Conservation (phyloP, 2,329 filamentous ascomycete species). For the Talaromyces sp. region DNA sequence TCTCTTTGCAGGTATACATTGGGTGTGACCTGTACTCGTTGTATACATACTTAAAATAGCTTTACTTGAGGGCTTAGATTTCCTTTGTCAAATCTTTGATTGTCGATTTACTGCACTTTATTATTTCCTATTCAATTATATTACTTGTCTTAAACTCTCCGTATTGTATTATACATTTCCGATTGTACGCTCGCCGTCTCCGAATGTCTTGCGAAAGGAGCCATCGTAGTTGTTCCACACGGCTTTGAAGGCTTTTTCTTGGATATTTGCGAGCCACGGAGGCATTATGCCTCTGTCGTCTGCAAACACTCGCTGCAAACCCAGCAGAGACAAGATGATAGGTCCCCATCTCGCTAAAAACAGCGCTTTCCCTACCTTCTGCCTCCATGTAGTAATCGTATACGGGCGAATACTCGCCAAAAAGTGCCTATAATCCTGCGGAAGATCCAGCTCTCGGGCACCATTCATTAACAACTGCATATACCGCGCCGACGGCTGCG, state of each 20-base stretch:
- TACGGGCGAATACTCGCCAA: constrained; percentile 67
- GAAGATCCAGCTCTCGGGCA: constrained; percentile 74
- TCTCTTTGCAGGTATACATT: constrained; percentile 23
- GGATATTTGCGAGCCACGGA: constrained; percentile 56
- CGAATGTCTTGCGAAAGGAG: constrained; percentile 65
- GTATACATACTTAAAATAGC: constrained; percentile 19
- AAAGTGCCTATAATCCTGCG: constrained; percentile 70
- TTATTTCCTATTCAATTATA: neutral
- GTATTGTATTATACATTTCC: constrained; percentile 16
- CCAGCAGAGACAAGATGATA: constrained; percentile 50
- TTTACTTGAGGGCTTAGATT: constrained; percentile 15
- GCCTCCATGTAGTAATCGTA: constrained; percentile 60
- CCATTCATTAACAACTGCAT: constrained; percentile 74
- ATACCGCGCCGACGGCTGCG: constrained; percentile 80
- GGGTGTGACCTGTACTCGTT: constrained; percentile 23
- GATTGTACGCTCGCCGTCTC: constrained; percentile 73
- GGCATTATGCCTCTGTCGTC: constrained; percentile 66
- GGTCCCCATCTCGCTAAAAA: constrained; percentile 60
- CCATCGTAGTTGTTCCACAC: constrained; percentile 64
- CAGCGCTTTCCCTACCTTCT: constrained; percentile 61
- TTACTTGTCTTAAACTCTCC: neutral
- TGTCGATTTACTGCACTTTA: neutral
- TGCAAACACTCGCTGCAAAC: constrained; percentile 45
- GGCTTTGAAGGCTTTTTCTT: constrained; percentile 50
- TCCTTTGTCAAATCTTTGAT: constrained; percentile 11